These are phyloP conservation scores for Podospora fimiseda DNA, from an alignment of 495 filamentous ascomycete species.

Conservation along the genomic window DNA sequence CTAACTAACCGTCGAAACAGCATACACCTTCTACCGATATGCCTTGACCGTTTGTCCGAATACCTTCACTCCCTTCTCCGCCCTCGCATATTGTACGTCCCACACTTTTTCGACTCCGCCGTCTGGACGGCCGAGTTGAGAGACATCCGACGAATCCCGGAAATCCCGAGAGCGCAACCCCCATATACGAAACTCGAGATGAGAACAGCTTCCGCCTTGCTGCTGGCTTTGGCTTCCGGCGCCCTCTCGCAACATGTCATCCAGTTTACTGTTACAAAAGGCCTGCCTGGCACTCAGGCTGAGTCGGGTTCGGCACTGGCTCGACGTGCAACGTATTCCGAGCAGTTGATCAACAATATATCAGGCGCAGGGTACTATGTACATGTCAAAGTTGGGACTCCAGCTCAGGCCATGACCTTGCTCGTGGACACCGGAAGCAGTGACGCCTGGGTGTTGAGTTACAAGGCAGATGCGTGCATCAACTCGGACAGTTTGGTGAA, in stretches of 20 bases:
- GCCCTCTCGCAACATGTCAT: constrained; percentile 23
- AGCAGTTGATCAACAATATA: constrained; percentile 41
- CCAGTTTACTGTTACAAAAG: constrained; percentile 22
- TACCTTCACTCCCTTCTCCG: background rate
- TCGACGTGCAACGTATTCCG: constrained; percentile 25
- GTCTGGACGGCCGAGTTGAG: constrained; percentile 1
- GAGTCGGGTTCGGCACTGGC: constrained; percentile 13
- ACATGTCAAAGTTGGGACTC: constrained; percentile 64
- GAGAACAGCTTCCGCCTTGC: constrained; percentile 4
- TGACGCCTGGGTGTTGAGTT: constrained; percentile 67
- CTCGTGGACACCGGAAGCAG: constrained; percentile 77
- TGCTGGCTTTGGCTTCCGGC: constrained; percentile 19
- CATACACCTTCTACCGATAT: constrained; percentile 1
- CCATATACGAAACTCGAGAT: constrained; percentile 15
- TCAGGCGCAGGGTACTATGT: constrained; percentile 55
- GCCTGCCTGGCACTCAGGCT: constrained; percentile 14
- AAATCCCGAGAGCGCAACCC: too few relatives aligned
- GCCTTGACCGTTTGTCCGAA: constrained; percentile 3
- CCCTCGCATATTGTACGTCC: background rate
- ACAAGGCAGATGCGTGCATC: constrained; percentile 38
- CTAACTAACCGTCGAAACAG: background rate
- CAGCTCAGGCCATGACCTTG: constrained; percentile 49
- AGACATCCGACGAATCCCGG: too few relatives aligned
- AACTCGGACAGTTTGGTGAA: constrained; percentile 23
- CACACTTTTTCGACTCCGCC: background rate